Evolutionary conservation across 2,329 filamentous ascomycete species (phyloP), one percentile per base, ranked within the genome.

Genomic region (Tolypocladium inflatum): DNA sequence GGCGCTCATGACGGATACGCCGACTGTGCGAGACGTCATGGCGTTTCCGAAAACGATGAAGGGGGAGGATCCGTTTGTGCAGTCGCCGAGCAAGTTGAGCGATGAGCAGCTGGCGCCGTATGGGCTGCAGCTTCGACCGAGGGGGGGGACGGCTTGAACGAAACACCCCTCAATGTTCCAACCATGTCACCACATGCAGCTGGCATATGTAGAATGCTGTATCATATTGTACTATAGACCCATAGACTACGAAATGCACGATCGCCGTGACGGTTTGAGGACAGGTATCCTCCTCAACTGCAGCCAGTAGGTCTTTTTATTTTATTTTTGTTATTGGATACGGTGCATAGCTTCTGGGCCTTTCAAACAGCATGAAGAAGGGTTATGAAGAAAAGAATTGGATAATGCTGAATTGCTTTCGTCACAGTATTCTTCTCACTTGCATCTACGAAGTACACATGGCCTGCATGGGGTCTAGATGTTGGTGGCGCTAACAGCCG

Each of bases 11-110:
- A 82, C 88, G 26, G 88, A 87, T 1, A 87, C 82, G 38, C 80
- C 88, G 13, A 91, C 88, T 1, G 88, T 99, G 3, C 80, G 90
- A 60, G 93, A 99, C 74, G 93, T 99, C 2, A 97, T 99, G 72
- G 92, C 92, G 0, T 99, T 99, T 68, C 95, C 94, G 0, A 99
- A 99, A 78, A 92, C 85, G 61, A 91, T 91, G 61, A 91, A 86
- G 70, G 92, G 94, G 0, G 89, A 96, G 68, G 94, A 99, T 74
- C 73, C 85, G 58, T 82, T 96, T 72, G 90, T 96, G 3, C 85
- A 84, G 65, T 90, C 89, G 61, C 94, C 94, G 0, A 86, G 86
- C 55, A 71, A 71, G 62, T 78, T 96, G 62, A 89, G 81, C 0
- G 74, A 83, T 59, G 81, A 82, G 55, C 75, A 81, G 63, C 69